Evolutionary conservation across 192 early-diverging fungal species (phyloP).

Genomic region (Coemansia biformis): DNA sequence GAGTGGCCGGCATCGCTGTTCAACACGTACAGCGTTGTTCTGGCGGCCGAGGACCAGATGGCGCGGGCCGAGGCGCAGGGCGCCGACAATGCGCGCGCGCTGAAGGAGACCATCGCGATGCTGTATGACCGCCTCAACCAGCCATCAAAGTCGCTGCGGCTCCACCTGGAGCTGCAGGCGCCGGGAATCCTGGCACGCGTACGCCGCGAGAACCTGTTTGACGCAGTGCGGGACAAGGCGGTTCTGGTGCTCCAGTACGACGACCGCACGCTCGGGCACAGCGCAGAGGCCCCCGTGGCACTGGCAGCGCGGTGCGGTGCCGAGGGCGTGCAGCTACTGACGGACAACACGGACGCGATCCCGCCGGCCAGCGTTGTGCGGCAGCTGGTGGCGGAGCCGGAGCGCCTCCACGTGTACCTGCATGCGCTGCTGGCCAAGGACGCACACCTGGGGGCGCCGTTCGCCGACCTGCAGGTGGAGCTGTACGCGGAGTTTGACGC

Average conservation of each 20-base stretch:
- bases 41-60: conserved; percentile 66
- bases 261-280: conserved; percentile 37
- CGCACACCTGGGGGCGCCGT: conserved; percentile 61
- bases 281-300: conserved; percentile 4
- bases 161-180: conserved; percentile 66
- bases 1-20: conserved; percentile 79
- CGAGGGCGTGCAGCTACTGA: conserved; percentile 74
- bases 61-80: conserved; percentile 8
- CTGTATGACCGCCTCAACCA: conserved; percentile 69
- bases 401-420: conserved; percentile 82
- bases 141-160: conserved; percentile 74
- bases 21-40: conserved; percentile 66
- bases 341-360: conserved; percentile 78
- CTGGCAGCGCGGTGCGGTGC: conserved; percentile 44
- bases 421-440: conserved; percentile 71
- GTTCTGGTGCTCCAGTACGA: conserved; percentile 82
- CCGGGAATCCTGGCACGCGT: conserved; percentile 76
- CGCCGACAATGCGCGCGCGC: conserved; percentile 41
- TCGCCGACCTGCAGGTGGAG: conserved; percentile 74
- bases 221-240: conserved; percentile 72
- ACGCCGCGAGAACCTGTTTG: conserved; percentile 70
- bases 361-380: conserved; percentile 63
- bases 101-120: conserved; percentile 70
- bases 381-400: conserved; percentile 55
- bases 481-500: conserved; percentile 90